Evolutionary conservation across 2,329 filamentous ascomycete species (phyloP).

Genomic region (Tolypocladium guangdongense): DNA sequence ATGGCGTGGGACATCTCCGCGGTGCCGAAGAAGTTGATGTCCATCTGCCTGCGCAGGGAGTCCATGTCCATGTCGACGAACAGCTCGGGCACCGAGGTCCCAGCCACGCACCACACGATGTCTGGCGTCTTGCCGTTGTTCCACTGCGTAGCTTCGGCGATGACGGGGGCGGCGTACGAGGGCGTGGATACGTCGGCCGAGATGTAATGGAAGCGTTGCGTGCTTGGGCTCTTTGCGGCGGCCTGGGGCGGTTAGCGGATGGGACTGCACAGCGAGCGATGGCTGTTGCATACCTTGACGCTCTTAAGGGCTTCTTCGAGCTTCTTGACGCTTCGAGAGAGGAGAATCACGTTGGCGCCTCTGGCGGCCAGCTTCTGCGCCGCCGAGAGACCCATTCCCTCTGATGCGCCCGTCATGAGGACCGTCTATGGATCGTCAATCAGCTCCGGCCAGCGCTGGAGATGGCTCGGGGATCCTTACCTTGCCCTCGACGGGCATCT

Average conservation of each 20-base stretch:
- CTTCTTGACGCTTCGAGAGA: constrained; percentile 66
- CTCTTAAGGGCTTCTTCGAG: constrained; percentile 59
- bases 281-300: constrained; percentile 42
- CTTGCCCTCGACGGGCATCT: constrained; percentile 77
- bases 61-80: constrained; percentile 65
- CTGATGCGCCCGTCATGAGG: constrained; percentile 81
- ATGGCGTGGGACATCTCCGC: constrained; percentile 78
- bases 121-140: constrained; percentile 66
- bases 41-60: constrained; percentile 68
- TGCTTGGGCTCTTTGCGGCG: constrained; percentile 50
- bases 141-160: constrained; percentile 66
- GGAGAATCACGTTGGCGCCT: constrained; percentile 78
- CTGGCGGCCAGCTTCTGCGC: constrained; percentile 66
- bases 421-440: constrained; percentile 50
- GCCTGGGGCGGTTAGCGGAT: constrained; percentile 29
- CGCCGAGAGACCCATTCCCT: constrained; percentile 77
- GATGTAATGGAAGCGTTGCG: constrained; percentile 75
- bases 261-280: background rate
- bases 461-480: constrained; percentile 32
- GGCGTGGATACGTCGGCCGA: constrained; percentile 68
- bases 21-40: constrained; percentile 81
- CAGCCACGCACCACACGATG: constrained; percentile 85
- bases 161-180: constrained; percentile 57
- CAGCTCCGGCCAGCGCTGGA: constrained; percentile 2
- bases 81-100: constrained; percentile 60